Percentiles rank a stretch among this genome's conserved stretches.
phyloP scores from a whole-genome alignment of 2,329 filamentous ascomycete genomes.

The Grosmannia clavigera region DNA sequence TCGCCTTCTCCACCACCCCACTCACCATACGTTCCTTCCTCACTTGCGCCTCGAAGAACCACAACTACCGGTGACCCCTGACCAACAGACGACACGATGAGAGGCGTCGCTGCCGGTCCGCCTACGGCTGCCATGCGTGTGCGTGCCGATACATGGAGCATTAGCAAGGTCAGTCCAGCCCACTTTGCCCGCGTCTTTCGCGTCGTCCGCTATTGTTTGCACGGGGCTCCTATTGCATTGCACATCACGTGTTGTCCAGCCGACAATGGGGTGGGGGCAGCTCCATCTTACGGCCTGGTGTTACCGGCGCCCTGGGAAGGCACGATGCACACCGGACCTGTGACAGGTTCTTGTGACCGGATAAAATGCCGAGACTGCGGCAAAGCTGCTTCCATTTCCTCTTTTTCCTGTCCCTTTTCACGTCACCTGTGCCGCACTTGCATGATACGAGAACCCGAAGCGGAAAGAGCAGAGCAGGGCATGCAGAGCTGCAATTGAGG shows the following conservation, averaged over 20 bases:
- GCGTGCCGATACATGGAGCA: conserved; percentile 27
- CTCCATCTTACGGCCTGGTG: not conserved
- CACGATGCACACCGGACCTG: not conserved
- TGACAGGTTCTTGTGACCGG: not conserved
- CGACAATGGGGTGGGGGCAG: not conserved
- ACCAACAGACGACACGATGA: not conserved
- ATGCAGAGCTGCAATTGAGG: not conserved
- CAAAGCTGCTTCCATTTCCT: not conserved
- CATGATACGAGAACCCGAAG: not conserved
- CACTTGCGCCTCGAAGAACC: not conserved
- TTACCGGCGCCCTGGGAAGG: not conserved
- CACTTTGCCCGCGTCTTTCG: not conserved
- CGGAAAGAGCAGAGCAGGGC: not conserved
- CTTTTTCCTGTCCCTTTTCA: not conserved
- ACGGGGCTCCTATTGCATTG: not conserved
- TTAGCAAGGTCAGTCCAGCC: conserved; percentile 18
- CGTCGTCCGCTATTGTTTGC: not conserved
- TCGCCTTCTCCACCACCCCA: not conserved
- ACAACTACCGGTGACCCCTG: not conserved
- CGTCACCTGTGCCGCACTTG: not conserved
- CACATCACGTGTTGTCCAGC: not conserved
- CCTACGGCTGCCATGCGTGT: not conserved
- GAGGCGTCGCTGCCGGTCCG: conserved; percentile 2
- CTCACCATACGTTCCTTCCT: not conserved
- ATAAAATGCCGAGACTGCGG: not conserved